These are phyloP conservation scores for Geotrichum fermentans DNA, from an alignment of 1,139 yeast genomes.

Conservation along the genomic window DNA sequence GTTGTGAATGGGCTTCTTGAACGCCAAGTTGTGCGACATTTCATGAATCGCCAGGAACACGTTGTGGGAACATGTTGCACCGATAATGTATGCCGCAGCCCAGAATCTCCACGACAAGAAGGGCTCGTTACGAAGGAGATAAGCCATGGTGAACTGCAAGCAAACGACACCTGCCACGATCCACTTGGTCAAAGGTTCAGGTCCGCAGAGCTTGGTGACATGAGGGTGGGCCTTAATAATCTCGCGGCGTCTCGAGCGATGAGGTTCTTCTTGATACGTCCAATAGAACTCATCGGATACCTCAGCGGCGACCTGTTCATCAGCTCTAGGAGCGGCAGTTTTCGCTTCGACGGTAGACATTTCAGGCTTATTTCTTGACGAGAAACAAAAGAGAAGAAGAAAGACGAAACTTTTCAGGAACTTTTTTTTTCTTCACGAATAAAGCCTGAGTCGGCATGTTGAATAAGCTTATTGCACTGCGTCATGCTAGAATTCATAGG, in stretches of 20 bases:
- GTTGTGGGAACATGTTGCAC: conserved; percentile 84
- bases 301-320: not conserved
- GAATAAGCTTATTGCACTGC: too few relatives aligned
- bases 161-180: conserved; percentile 59
- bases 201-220: conserved; percentile 74
- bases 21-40: conserved; percentile 77
- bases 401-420: not conserved
- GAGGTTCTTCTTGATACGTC: conserved; percentile 82
- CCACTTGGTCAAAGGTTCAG: conserved; percentile 81
- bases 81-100: conserved; percentile 64
- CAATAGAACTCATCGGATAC: conserved; percentile 52
- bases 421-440: not conserved
- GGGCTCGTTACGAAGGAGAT: conserved; percentile 51
- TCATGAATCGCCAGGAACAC: conserved; percentile 85
- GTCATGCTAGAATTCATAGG: too few relatives aligned
- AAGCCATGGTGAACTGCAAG: conserved; percentile 61
- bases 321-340: not conserved
- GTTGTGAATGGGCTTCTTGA: conserved; percentile 71
- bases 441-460: not conserved
- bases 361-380: not conserved
- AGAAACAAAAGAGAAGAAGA: not conserved
- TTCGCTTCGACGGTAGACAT: not conserved
- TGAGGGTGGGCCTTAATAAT: conserved; percentile 75
- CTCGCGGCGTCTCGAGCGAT: conserved; percentile 63
- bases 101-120: conserved; percentile 55